Base-by-base conservation (phyloP, 306 rosid species). In the Cucurbita argyrosperma region DNA sequence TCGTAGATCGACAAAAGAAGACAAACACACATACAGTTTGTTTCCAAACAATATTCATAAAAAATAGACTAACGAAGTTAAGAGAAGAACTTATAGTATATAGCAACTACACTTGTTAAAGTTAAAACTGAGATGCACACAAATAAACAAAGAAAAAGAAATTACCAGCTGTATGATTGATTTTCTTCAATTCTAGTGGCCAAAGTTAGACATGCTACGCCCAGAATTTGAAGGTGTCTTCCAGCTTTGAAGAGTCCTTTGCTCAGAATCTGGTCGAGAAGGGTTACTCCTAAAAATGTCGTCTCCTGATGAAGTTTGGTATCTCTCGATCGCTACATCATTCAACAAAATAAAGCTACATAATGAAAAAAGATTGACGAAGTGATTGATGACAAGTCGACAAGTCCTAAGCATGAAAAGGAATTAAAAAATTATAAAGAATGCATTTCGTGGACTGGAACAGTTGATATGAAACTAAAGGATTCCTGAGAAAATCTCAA, bases 151-250 rank as follows among this genome's bases (percentile, higher is more conserved):
- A 71, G 21, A 26, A 40, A 6, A 12, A 15, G 30, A 45, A 38
- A 40, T 53, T 76, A 90, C 98, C 97, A 78, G 85, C 85, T 94
- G 71, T 59, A 53, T 43, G 86, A 93, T 78, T 94, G 98, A 72
- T 90, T 94, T 83, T 94, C 98, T 88, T 94, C 98, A 8, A 94
- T 84, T 80, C 98, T 88, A 65, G 85, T 80, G 70, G 98, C 97
- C 82, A 94, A 77, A 13, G 95, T 84, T 39, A 94, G 84, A 77
- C 96, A 87, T 51, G 98, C 95, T 74, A 94, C 82, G 76, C 96
- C 98, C 71, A 82, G 90, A 71, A 85, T 85, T 77, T 90, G 92
- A 84, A 94, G 90, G 76, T 21, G 76, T 65, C 78, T 76, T 78
- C 72, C 81, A 76, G 71, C 73, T 77, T 82, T 80, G 85, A 94